phyloP scores from a whole-genome alignment of 495 filamentous ascomycete species.

The Saxophila tyrrhenica region DNA sequence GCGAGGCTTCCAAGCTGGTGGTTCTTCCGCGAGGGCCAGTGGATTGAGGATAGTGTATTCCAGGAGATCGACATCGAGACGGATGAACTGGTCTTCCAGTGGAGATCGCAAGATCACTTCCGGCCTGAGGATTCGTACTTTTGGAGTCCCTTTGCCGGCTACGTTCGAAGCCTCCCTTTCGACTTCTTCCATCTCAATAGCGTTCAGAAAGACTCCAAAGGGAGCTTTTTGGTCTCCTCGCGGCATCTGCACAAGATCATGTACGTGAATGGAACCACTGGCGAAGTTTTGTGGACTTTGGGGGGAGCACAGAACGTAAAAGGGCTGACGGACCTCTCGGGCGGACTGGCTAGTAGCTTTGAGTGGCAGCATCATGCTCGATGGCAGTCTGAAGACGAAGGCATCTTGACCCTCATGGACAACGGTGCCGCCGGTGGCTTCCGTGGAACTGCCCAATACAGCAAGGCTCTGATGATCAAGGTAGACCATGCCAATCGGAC shows the following conservation, averaged over 20 bases:
- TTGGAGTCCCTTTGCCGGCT: slow-evolving; percentile 27
- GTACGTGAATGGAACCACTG: slow-evolving; percentile 46
- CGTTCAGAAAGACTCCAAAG: slow-evolving; percentile 44
- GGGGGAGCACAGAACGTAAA: slow-evolving; percentile 33
- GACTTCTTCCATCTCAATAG: slow-evolving; percentile 58
- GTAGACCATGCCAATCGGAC: slow-evolving; percentile 5
- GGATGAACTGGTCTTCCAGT: slow-evolving; percentile 41
- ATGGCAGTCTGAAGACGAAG: slow-evolving; percentile 37
- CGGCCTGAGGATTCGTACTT: slow-evolving; percentile 36
- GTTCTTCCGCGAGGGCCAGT: slow-evolving; percentile 22
- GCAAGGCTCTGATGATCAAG: slow-evolving; percentile 8
- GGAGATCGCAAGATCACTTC: slow-evolving; percentile 40
- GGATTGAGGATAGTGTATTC: slow-evolving; percentile 40
- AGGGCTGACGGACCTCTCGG: slow-evolving; percentile 2
- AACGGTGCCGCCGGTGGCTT: slow-evolving; percentile 8
- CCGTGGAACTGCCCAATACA: neutral
- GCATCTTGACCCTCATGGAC: slow-evolving; percentile 21
- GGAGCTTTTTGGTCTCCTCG: slow-evolving; percentile 49
- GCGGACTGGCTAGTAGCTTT: slow-evolving; percentile 35
- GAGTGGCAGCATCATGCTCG: slow-evolving; percentile 54
- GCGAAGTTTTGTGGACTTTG: slow-evolving; percentile 46
- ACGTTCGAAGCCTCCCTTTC: too few species aligned
- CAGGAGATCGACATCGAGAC: slow-evolving; percentile 42
- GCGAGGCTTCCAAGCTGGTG: slow-evolving; percentile 34
- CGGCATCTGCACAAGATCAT: slow-evolving; percentile 47